Percentiles rank a stretch among this genome's conserved stretches.
phyloP scores from a whole-genome alignment of 305 asterid genomes.

The Solanum hybrid region DNA sequence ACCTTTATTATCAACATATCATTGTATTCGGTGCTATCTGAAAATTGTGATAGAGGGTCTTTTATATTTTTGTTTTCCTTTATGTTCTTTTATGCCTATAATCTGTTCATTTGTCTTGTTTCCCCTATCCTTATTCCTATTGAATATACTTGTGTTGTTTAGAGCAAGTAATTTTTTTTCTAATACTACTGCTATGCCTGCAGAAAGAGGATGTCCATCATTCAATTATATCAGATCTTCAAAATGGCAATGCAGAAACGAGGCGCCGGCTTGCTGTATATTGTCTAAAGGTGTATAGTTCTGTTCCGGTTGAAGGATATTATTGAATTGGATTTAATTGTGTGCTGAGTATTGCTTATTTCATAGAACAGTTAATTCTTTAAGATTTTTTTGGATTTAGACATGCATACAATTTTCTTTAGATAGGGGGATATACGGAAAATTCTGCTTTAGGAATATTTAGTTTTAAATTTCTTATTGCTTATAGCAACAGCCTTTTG shows the following conservation, averaged over 20 bases:
- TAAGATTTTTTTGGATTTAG: not conserved
- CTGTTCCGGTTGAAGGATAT: slow-evolving; percentile 3
- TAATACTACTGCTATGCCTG: slow-evolving; percentile 16
- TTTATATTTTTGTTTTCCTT: not conserved
- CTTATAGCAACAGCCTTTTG: not conserved
- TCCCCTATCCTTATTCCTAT: not conserved
- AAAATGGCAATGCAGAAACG: slow-evolving; percentile 91
- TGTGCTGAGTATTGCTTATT: not conserved
- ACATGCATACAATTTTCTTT: not conserved
- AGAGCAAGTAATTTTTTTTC: not conserved
- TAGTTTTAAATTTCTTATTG: not conserved
- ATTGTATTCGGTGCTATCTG: not conserved
- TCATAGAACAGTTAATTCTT: not conserved
- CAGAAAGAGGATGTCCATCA: slow-evolving; percentile 99
- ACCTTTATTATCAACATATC: not conserved
- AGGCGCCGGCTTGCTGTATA: slow-evolving; percentile 97
- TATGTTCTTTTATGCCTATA: not conserved
- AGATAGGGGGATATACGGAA: not conserved
- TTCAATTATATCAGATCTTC: slow-evolving; percentile 97
- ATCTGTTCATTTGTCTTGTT: not conserved
- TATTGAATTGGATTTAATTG: not conserved
- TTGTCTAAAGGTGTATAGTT: slow-evolving; percentile 70
- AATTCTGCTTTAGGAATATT: not conserved
- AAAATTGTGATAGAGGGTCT: not conserved
- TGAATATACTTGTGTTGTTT: not conserved